Evolutionary conservation across 306 rosid species (phyloP).

Genomic region (Gillenia trifoliata): DNA sequence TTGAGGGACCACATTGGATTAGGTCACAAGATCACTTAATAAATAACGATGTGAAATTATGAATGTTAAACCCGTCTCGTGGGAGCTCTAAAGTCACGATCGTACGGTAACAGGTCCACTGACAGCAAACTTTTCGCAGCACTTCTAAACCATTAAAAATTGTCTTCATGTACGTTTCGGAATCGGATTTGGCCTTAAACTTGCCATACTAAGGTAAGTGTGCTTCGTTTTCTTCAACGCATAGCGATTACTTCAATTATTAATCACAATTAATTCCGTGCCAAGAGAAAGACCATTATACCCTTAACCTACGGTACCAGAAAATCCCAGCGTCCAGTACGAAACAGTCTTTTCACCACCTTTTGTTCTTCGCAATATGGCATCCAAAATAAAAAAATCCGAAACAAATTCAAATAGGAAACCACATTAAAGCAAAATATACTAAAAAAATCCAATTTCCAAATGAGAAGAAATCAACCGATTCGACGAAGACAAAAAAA

Average conservation of each 20-base stretch:
- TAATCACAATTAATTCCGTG: not conserved
- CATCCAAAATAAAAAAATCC: not conserved
- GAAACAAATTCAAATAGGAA: not conserved
- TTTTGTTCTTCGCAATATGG: not conserved
- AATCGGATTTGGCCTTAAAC: no score
- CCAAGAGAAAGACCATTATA: not conserved
- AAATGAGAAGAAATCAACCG: no score
- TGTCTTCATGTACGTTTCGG: no score
- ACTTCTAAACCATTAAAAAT: no score
- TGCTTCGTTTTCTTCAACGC: no score
- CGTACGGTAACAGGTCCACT: slow-evolving; percentile 1
- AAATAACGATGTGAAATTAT: no score
- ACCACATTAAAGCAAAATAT: not conserved
- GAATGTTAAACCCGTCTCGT: no score
- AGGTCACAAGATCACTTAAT: no score
- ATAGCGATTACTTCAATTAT: not conserved
- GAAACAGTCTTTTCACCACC: not conserved
- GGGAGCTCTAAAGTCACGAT: not conserved
- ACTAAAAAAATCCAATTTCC: not conserved
- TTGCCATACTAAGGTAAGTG: no score
- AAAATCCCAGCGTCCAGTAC: not conserved
- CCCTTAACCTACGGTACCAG: not conserved
- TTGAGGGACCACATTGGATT: no score
- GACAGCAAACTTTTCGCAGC: no score
- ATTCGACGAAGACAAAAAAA: no score